Evolutionary conservation across 257 asterid species (phyloP), one percentile per base, ranked within the genome.

Genomic region (Leptodermis oblonga): DNA sequence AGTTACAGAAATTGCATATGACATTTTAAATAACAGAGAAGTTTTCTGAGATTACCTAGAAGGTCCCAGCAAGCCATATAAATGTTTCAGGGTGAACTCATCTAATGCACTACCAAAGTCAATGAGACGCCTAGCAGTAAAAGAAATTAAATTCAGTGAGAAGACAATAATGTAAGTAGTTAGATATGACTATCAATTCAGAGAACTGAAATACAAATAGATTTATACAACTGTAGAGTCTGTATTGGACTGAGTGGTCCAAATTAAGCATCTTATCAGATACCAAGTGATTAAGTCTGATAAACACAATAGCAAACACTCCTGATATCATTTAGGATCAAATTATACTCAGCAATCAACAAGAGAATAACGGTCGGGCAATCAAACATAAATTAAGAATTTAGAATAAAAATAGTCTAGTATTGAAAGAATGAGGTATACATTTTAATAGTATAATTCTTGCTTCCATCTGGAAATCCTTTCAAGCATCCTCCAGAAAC

Each of bases 71-170:
- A 96, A 83, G 25, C 97, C 97, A 73, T 90, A 93, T 61, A 93
- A 85, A 69, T 89, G 89, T 83, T 89, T 91, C 85, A 88, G 71
- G 4, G 99, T 90, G 81, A 87, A 93, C 78, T 86, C 96, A 79
- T 90, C 90, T 82, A 93, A 81, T 68, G 96, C 94, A 70, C 99
- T 93, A 30, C 97, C 99, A 62, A 93, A 93, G 90, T 90, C 99
- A 79, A 93, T 93, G 74, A 93, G 83, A 77, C 96, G 99, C 96
- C 99, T 93, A 87, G 56, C 59, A 74, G 42, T 43, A 51, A 67
- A 58, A 71, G 53, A 73, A 23, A 71, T 52, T n/a, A 33, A 45
- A n/a, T n/a, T 34, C 52, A 73, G 70, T 41, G 48, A 37, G 59
- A n/a, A 52, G 26, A 31, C 25, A 69, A 62, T 14, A 31, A 25